phyloP scores from a whole-genome alignment of 1,284 basidiomycete species.

The Irpex sp. region DNA sequence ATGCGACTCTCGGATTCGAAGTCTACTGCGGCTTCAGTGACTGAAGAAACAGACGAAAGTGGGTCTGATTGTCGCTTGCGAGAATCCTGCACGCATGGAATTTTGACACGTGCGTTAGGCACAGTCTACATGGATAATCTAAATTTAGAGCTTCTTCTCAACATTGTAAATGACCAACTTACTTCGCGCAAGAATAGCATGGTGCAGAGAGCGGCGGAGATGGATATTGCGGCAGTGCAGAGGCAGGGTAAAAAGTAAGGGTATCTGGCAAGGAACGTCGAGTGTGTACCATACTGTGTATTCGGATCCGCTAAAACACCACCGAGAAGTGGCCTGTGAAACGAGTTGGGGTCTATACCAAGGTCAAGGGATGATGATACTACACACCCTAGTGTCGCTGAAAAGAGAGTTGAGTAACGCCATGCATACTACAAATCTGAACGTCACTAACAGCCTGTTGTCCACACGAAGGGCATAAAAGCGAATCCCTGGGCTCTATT shows the following conservation, averaged over 20 bases:
- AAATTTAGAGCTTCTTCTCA: not conserved
- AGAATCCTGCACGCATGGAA: not conserved
- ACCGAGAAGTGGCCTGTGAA: not conserved
- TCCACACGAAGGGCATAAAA: not conserved
- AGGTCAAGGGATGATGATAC: not conserved
- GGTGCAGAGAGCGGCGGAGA: not conserved
- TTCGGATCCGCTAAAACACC: not conserved
- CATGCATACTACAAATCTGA: not conserved
- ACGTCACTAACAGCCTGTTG: not conserved
- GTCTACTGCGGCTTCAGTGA: not conserved
- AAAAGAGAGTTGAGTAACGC: no score
- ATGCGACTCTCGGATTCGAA: not conserved
- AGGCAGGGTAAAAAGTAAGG: not conserved
- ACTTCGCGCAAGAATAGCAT: not conserved
- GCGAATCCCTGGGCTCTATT: not conserved
- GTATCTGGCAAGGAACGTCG: not conserved
- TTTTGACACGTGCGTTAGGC: not conserved
- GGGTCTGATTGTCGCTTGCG: not conserved
- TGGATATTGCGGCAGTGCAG: not conserved
- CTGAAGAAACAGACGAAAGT: not conserved
- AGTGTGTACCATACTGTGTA: not conserved
- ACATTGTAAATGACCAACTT: not conserved
- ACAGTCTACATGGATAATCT: not conserved
- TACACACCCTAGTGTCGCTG: not conserved
- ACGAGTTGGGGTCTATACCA: not conserved